phyloP scores from a whole-genome alignment of 2,329 filamentous ascomycete genomes.

The Aschersonia sp. region DNA sequence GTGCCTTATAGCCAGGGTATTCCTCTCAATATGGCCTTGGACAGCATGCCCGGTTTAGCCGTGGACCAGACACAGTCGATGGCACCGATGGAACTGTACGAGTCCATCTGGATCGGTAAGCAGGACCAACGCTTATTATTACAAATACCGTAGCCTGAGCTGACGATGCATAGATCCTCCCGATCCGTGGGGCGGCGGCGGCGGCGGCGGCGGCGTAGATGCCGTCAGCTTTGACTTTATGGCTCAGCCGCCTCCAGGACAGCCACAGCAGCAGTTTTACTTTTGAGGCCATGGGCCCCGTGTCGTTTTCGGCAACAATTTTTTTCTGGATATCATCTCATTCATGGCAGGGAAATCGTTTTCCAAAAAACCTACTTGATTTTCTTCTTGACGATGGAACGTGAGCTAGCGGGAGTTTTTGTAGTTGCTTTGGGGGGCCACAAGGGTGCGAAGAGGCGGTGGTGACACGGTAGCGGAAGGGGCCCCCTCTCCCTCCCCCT shows the following conservation, averaged over 20 bases:
- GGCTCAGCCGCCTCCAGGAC: slow-evolving; percentile 42
- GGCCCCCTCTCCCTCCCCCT: too few relatives aligned
- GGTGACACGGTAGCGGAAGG: too few relatives aligned
- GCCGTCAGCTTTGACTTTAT: slow-evolving; percentile 46
- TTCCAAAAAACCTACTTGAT: too few relatives aligned
- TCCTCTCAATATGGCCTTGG: slow-evolving; percentile 20
- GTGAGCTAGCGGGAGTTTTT: not conserved
- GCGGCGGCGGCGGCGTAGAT: slow-evolving; percentile 35
- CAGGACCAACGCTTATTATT: slow-evolving; percentile 4
- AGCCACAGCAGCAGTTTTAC: slow-evolving; percentile 43
- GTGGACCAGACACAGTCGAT: slow-evolving; percentile 44
- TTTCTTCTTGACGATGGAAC: not conserved
- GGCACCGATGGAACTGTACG: slow-evolving; percentile 53
- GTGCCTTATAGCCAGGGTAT: slow-evolving; percentile 24
- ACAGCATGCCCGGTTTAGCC: slow-evolving; percentile 33
- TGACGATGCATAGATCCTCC: too few relatives aligned
- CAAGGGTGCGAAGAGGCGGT: too few relatives aligned
- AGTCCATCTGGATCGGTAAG: slow-evolving; percentile 54
- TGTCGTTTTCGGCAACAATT: not conserved
- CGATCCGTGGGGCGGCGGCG: slow-evolving; percentile 23
- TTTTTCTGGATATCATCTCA: too few relatives aligned
- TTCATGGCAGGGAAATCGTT: too few relatives aligned
- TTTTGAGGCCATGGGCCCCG: slow-evolving; percentile 20
- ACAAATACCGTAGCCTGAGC: too few relatives aligned
- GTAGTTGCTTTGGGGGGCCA: too few relatives aligned